Conservation (phyloP, 495 filamentous ascomycete species). For the Penicillium diatomitis region DNA sequence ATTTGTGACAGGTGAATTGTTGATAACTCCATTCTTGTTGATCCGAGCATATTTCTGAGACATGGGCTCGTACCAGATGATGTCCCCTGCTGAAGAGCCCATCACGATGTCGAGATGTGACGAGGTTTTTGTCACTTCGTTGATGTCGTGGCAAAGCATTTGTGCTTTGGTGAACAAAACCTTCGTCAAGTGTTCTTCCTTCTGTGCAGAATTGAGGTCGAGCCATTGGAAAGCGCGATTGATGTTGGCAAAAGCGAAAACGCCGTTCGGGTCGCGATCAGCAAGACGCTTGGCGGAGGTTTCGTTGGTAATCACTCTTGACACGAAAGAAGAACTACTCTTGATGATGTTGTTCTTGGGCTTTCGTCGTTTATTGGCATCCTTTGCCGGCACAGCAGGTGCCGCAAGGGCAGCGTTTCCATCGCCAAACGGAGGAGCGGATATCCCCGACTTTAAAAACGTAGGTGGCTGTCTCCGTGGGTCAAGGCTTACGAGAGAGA, state of each 20-base stretch:
- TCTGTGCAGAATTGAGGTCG: conserved; percentile 47
- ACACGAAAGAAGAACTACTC: conserved; percentile 96
- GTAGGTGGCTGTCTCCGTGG: conserved; percentile 48
- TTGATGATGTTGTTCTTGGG: conserved; percentile 97
- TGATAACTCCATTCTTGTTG: conserved; percentile 94
- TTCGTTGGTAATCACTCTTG: conserved; percentile 87
- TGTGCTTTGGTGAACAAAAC: conserved; percentile 95
- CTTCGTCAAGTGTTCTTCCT: conserved; percentile 84
- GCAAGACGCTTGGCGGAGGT: conserved; percentile 63
- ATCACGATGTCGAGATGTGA: conserved; percentile 85
- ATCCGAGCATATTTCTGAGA: conserved; percentile 91
- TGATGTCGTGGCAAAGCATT: conserved; percentile 90
- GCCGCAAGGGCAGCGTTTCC: conserved; percentile 64
- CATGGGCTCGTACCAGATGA: conserved; percentile 98
- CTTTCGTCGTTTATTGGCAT: conserved; percentile 70
- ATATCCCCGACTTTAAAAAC: conserved; percentile 29
- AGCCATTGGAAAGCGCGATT: conserved; percentile 88
- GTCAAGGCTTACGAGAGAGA: conserved; percentile 66
- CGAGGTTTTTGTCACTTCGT: conserved; percentile 65
- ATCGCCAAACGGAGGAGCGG: conserved; percentile 73
- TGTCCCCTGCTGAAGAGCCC: conserved; percentile 92
- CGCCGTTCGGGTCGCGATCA: conserved; percentile 67
- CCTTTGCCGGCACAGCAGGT: conserved; percentile 48
- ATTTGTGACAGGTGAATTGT: conserved; percentile 70
- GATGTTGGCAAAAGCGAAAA: conserved; percentile 90